phyloP scores from a whole-genome alignment of 78 protist species.

The Protostelium mycophagum region DNA sequence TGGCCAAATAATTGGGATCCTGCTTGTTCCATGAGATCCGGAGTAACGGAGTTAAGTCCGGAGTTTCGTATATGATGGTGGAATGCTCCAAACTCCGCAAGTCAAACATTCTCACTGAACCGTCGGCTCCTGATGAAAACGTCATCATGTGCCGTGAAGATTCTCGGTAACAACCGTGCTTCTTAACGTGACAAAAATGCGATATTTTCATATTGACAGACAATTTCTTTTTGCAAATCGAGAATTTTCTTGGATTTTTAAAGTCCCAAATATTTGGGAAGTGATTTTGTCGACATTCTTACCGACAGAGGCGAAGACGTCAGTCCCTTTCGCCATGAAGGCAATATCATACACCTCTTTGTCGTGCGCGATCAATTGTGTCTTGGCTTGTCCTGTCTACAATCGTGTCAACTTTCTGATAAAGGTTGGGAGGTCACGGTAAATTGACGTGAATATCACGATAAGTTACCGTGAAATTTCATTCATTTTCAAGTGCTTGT shows the following conservation, averaged over 20 bases:
- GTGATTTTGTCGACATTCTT: too few relatives aligned
- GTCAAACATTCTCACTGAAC: constrained; percentile 98
- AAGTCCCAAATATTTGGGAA: too few relatives aligned
- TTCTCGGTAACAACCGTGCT: neutral
- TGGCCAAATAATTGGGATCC: constrained; percentile 92
- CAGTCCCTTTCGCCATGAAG: constrained; percentile 58
- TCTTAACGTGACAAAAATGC: constrained; percentile 10
- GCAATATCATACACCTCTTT: constrained; percentile 97
- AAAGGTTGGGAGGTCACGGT: neutral
- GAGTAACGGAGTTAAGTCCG: constrained; percentile 75
- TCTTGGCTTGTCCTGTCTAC: constrained; percentile 59
- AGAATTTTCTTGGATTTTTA: too few relatives aligned
- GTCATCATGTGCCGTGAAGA: neutral
- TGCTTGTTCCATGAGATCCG: constrained; percentile 94
- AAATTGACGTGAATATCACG: neutral
- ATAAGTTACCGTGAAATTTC: neutral
- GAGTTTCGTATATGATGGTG: constrained; percentile 94
- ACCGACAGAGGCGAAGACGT: constrained; percentile 89
- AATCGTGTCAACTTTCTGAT: constrained; percentile 7
- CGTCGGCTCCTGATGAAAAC: constrained; percentile 74
- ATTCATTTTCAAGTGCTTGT: neutral
- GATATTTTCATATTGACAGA: too few relatives aligned
- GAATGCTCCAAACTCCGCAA: constrained; percentile 91
- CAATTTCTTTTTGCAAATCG: too few relatives aligned
- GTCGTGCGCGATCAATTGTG: constrained; percentile 99